Percentiles rank a stretch among this genome's conserved stretches.
These are phyloP conservation scores for Apiosordaria backusii DNA, from an alignment of 495 filamentous ascomycete species.

Conservation along the genomic window DNA sequence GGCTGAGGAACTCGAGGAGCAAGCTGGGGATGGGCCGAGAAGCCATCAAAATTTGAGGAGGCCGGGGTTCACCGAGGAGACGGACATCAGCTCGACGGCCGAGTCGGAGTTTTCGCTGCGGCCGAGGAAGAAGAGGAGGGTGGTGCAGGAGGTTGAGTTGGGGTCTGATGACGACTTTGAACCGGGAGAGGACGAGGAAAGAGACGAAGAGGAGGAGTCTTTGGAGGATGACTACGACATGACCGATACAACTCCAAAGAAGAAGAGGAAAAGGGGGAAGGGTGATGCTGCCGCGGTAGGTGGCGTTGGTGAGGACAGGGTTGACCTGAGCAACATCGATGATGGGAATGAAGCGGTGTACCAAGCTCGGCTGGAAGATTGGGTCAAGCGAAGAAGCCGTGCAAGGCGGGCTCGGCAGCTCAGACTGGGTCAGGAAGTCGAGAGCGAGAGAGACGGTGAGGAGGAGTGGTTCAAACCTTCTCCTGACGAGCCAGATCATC, in stretches of 20 bases:
- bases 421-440: conserved; percentile 29
- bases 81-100: conserved; percentile 28
- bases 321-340: conserved; percentile 75
- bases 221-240: conserved; percentile 39
- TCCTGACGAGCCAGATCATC: conserved; percentile 69
- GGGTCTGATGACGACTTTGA: conserved; percentile 47
- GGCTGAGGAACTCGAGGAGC: conserved; percentile 52
- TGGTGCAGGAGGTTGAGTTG: conserved; percentile 21
- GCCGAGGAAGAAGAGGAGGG: conserved; percentile 45
- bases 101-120: conserved; percentile 51
- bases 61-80: conserved; percentile 67
- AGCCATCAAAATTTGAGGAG: conserved; percentile 79
- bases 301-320: conserved; percentile 38
- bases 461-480: conserved; percentile 86
- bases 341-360: conserved; percentile 89
- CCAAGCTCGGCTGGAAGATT: conserved; percentile 68
- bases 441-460: conserved; percentile 37
- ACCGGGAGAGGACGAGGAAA: conserved; percentile 29
- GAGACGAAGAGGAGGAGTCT: conserved; percentile 26
- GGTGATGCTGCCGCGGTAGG: conserved; percentile 24
- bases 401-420: conserved; percentile 54
- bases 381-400: conserved; percentile 64
- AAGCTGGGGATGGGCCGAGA: conserved; percentile 52
- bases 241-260: conserved; percentile 32
- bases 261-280: conserved; percentile 43